Evolutionary conservation across 1,139 yeast genomes (phyloP).

Genomic region (Yamadazyma kanchanaburiensis): DNA sequence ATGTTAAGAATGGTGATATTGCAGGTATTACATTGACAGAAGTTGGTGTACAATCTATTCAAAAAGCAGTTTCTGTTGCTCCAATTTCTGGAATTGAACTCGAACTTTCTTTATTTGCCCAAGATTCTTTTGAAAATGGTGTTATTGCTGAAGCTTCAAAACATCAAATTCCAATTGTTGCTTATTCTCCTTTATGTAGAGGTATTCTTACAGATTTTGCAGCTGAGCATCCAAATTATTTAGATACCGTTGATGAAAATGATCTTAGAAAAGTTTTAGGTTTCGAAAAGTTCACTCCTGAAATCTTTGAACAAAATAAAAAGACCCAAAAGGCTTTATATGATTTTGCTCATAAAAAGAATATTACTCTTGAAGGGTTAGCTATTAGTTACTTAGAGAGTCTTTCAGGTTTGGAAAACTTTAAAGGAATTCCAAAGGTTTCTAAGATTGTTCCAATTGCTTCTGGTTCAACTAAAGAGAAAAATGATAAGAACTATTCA

Average conservation of each 20-base stretch:
- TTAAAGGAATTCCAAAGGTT: constrained; percentile 33
- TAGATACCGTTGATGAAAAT: constrained; percentile 2
- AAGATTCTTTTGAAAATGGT: constrained; percentile 58
- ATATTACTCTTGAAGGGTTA: constrained; percentile 53
- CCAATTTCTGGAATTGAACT: constrained; percentile 69
- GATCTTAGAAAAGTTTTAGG: constrained; percentile 43
- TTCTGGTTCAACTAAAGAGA: constrained; percentile 57
- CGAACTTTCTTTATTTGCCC: constrained; percentile 65
- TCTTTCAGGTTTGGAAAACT: constrained; percentile 26
- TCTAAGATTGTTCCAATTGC: constrained; percentile 76
- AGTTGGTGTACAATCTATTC: constrained; percentile 56
- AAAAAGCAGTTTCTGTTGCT: constrained; percentile 42
- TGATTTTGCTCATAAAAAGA: constrained; percentile 42
- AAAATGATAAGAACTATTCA: constrained; percentile 59
- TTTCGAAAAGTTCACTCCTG: constrained; percentile 59
- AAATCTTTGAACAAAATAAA: constrained; percentile 50
- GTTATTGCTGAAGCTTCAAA: constrained; percentile 46
- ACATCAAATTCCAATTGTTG: constrained; percentile 56
- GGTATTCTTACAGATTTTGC: constrained; percentile 66
- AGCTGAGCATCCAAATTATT: constrained; percentile 30
- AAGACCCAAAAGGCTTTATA: constrained; percentile 36
- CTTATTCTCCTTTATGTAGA: constrained; percentile 77
- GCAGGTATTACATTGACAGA: constrained; percentile 72
- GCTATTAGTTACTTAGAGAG: constrained; percentile 70
- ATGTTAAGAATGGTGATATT: constrained; percentile 51